These are phyloP conservation scores for Starmerella floricola DNA, from an alignment of 805 yeast species.

Conservation along the genomic window DNA sequence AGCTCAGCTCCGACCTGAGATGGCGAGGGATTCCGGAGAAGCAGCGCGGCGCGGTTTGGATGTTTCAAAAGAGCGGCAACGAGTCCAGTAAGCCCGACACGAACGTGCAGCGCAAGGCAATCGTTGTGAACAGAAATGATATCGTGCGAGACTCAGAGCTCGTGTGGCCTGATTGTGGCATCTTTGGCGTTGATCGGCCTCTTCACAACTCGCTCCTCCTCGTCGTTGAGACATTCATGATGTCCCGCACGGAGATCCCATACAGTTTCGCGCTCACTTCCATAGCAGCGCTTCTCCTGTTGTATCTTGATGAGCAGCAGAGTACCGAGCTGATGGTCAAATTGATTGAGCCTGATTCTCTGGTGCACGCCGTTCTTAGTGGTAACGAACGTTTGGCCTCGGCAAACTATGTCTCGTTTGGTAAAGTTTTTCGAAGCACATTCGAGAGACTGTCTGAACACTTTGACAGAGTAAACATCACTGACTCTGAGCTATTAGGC, in stretches of 20 bases:
- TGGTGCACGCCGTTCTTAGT: slow-evolving; percentile 28
- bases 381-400: slow-evolving; percentile 28
- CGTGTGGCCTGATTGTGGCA: slow-evolving; percentile 32
- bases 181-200: slow-evolving; percentile 30
- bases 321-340: slow-evolving; percentile 35
- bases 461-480: slow-evolving; percentile 35
- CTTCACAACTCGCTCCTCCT: slow-evolving; percentile 28
- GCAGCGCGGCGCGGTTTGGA: slow-evolving; percentile 43
- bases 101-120: background rate
- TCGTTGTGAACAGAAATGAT: background rate
- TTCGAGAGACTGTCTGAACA: slow-evolving; percentile 40
- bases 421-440: slow-evolving; percentile 36
- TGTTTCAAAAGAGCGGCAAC: slow-evolving; percentile 24
- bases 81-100: background rate
- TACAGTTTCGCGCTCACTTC: slow-evolving; percentile 32
- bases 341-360: slow-evolving; percentile 28
- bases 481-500: slow-evolving; percentile 35
- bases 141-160: slow-evolving; percentile 23
- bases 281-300: slow-evolving; percentile 35
- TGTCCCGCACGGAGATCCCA: slow-evolving; percentile 22
- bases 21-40: slow-evolving; percentile 47
- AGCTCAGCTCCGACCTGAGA: slow-evolving; percentile 41
- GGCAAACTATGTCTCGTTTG: slow-evolving; percentile 37
- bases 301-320: slow-evolving; percentile 30
- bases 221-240: slow-evolving; percentile 30